Base-by-base conservation (phyloP, 306 rosid species). In the Quercus alba region DNA sequence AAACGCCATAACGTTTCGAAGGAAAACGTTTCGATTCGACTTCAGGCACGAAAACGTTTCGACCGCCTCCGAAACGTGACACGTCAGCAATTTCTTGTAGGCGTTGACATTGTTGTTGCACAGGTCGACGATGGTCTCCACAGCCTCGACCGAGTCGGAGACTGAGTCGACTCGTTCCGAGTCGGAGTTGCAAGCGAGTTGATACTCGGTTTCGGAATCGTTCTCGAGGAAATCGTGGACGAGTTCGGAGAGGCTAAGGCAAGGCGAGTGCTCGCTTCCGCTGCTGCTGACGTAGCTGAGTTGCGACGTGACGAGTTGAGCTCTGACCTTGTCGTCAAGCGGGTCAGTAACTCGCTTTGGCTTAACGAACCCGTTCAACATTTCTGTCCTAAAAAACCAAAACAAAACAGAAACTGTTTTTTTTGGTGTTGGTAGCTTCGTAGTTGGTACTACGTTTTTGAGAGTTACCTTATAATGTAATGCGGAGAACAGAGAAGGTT, bases 251-350 rank as follows among this genome's bases (percentile, higher is more conserved):
- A 94, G 89, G 18, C 85, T 41, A 88, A 1, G 86, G 97, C 0
- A 90, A 91, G 21, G 84, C 66, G 97, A 94, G 81, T 94, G 92
- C 5, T 94, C 93, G 78, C 97, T 94, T 0, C 93, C 98, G 80
- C 97, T 92, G 88, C 97, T 92, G 87, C 97, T 91, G 7, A 18
- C 76, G 33, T 76, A 85, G 21, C 90, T 85, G 2, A 83, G 76
- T 2, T 44, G 84, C 57, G 77, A 79, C 80, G 67, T 92, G 19
- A 87, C 81, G 31, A 94, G 90, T 1, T 89, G 92, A 4, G 91
- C 97, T 78, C 70, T 90, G 20, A 85, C 93, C 78, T 84, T 83
- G 6, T 90, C 98, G 68, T 87, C 81, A 15, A 94, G 88, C 3
- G 91, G 97, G 77, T 88, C 90, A 2, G 91, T 92, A 26, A 92